Percentiles rank a stretch among this genome's conserved stretches.
Conservation (phyloP, 2,329 filamentous ascomycete species). For the Alternaria alternata region DNA sequence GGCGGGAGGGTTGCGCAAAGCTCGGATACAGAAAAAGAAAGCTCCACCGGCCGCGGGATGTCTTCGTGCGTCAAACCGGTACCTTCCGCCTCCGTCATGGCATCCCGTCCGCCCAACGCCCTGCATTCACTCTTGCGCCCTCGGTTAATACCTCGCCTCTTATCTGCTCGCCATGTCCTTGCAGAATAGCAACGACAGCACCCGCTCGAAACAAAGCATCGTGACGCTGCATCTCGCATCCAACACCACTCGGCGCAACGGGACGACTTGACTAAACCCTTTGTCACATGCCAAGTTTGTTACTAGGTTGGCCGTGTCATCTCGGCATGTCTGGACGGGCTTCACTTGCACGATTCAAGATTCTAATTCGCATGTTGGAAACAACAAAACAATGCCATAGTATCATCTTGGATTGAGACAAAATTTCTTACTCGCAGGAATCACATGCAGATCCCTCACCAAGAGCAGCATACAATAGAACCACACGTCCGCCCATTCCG, state of each 20-base stretch:
- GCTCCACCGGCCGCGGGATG: constrained; percentile 32
- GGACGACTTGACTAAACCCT: no score
- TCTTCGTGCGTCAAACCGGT: constrained; percentile 16
- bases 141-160: background rate
- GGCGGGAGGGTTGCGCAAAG: constrained; percentile 38
- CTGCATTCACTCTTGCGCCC: background rate
- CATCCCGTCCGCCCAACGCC: no score
- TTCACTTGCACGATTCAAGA: no score
- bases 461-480: background rate
- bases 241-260: no score
- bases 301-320: no score
- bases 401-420: background rate
- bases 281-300: no score
- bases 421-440: background rate
- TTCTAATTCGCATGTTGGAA: no score
- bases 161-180: background rate
- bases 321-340: no score
- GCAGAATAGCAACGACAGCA: fast-evolving
- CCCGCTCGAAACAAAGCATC: no score
- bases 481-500: background rate
- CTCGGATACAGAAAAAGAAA: constrained; percentile 41
- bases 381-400: no score
- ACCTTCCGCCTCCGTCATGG: constrained; percentile 2
- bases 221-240: no score
- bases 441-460: background rate